A percentile compares a stretch with the other conserved stretches of the same genome.
These are phyloP conservation scores for Pythium rishiriense DNA, from an alignment of 352 stramenopile species.

Conservation along the genomic window DNA sequence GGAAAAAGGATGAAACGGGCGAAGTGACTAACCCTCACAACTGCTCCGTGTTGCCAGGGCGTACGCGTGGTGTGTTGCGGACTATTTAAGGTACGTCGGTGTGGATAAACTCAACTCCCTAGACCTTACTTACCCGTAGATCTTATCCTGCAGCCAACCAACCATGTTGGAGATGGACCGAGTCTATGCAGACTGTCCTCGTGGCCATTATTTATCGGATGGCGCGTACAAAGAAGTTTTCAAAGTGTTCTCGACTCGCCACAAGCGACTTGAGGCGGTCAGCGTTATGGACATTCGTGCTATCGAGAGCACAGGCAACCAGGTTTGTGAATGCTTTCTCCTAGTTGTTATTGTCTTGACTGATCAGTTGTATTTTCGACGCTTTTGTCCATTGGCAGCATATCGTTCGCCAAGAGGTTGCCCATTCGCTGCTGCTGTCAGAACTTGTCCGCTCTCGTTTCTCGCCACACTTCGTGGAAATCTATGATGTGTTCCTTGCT, in stretches of 20 bases:
- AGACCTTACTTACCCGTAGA: not conserved
- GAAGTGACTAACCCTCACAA: not conserved
- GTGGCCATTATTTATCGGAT: constrained; percentile 75
- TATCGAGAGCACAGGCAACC: constrained; percentile 86
- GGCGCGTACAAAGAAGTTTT: constrained; percentile 90
- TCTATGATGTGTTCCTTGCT: constrained; percentile 91
- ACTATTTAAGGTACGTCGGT: constrained; percentile 31
- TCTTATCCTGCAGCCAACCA: constrained; percentile 37
- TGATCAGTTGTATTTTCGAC: not conserved
- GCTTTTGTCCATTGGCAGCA: constrained; percentile 33
- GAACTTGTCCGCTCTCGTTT: constrained; percentile 82
- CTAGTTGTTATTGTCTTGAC: not conserved
- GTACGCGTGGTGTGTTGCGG: constrained; percentile 31
- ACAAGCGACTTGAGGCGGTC: constrained; percentile 71
- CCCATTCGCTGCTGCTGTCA: constrained; percentile 91
- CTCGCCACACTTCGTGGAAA: constrained; percentile 95
- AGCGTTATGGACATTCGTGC: constrained; percentile 93
- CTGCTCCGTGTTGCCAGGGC: constrained; percentile 17
- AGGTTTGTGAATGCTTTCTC: constrained; percentile 42
- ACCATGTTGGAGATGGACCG: constrained; percentile 39
- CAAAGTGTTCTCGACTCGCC: constrained; percentile 69
- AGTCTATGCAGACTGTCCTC: constrained; percentile 56
- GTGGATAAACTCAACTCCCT: too few species aligned
- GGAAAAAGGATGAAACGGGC: not conserved
- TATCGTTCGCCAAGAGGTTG: constrained; percentile 93